These are phyloP conservation scores for Annulohypoxylon nitens DNA, from an alignment of 495 filamentous ascomycete genomes.

Conservation along the genomic window DNA sequence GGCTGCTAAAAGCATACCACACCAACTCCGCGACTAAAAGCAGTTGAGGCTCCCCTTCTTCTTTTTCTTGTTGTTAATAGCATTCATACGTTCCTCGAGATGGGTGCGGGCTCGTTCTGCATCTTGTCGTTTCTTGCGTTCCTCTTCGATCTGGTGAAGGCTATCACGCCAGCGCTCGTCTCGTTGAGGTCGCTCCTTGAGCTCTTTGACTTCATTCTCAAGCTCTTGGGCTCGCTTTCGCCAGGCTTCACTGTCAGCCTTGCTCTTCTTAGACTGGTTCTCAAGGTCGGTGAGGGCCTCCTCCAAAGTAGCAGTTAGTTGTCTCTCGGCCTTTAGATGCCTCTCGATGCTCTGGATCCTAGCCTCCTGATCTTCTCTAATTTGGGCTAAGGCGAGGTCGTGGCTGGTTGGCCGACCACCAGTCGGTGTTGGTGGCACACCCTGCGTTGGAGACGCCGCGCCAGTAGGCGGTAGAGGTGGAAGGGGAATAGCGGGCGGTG, in stretches of 20 bases:
- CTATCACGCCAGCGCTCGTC: constrained; percentile 76
- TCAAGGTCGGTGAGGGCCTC: constrained; percentile 96
- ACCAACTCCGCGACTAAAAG: constrained; percentile 71
- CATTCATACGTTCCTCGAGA: constrained; percentile 93
- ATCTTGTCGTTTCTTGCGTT: constrained; percentile 85
- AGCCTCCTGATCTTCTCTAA: constrained; percentile 92
- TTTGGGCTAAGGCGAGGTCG: constrained; percentile 78
- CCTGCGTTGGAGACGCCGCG: constrained; percentile 55
- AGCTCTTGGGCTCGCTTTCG: constrained; percentile 82
- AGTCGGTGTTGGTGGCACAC: constrained; percentile 62
- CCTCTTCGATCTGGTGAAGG: constrained; percentile 93
- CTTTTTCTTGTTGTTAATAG: constrained; percentile 92
- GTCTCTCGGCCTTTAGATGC: constrained; percentile 95
- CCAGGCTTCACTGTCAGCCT: constrained; percentile 89
- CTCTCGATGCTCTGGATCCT: constrained; percentile 97
- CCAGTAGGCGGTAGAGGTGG: constrained; percentile 80
- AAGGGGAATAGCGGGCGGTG: constrained; percentile 90
- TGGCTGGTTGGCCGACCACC: constrained; percentile 80
- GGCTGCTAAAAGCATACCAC: constrained; percentile 12
- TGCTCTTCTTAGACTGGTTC: constrained; percentile 84
- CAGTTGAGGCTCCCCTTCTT: constrained; percentile 96
- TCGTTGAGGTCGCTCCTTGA: constrained; percentile 62
- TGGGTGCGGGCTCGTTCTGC: constrained; percentile 89
- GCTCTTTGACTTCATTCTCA: constrained; percentile 80
- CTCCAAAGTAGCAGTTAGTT: constrained; percentile 92